Conservation (phyloP, 495 filamentous ascomycete species). For the Penicillium turbatum region DNA sequence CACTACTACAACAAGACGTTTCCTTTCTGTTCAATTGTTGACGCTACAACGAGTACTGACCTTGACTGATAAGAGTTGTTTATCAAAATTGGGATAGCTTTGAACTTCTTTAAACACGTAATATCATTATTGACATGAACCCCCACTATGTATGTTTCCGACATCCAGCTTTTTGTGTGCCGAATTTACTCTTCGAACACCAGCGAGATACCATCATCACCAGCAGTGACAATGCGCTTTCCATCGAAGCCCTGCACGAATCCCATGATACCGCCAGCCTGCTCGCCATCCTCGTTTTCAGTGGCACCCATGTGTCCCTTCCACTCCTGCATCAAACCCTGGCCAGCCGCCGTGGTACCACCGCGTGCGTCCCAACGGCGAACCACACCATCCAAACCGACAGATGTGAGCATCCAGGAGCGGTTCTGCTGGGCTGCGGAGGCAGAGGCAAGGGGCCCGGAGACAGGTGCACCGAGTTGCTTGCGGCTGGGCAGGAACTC, state of each 20-base stretch:
- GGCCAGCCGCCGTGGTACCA: conserved; percentile 59
- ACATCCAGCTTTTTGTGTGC: neutral
- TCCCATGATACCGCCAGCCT: conserved; percentile 75
- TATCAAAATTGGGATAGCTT: neutral
- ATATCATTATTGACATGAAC: conserved; percentile 12
- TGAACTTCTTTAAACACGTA: conserved; percentile 10
- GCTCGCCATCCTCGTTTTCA: conserved; percentile 58
- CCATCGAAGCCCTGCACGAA: conserved; percentile 76
- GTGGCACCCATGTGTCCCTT: conserved; percentile 73
- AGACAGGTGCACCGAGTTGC: conserved; percentile 20
- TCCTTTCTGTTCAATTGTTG: conserved; percentile 14
- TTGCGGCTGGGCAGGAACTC: conserved; percentile 64
- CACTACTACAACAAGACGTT: conserved; percentile 31
- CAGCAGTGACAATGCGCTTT: conserved; percentile 72
- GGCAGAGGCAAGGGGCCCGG: conserved; percentile 23
- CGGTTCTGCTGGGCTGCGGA: conserved; percentile 30
- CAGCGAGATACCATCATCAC: conserved; percentile 74
- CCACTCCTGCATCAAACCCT: conserved; percentile 73
- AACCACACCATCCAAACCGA: conserved; percentile 81
- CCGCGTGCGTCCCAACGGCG: conserved; percentile 83
- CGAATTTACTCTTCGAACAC: conserved; percentile 57
- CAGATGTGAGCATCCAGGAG: conserved; percentile 69
- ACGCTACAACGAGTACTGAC: neutral
- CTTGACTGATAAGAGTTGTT: neutral
- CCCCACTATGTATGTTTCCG: conserved; percentile 2